Evolutionary conservation across 305 asterid species (phyloP), one percentile per base, ranked within the genome.

Genomic region (Fraxinus angustifolia): DNA sequence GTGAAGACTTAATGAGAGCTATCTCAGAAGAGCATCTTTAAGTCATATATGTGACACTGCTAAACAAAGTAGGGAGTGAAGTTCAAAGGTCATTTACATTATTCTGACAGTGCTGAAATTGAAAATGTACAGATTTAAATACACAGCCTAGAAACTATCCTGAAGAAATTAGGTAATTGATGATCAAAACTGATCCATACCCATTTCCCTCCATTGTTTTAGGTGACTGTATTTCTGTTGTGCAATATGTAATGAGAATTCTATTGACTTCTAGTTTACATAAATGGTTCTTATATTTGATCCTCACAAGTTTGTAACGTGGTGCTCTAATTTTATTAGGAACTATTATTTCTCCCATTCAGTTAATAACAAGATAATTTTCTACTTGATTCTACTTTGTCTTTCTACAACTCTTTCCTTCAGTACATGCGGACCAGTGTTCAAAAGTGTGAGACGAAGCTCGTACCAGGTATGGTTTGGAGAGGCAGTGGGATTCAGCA

Each of bases 41-140:
- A 30, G 38, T 67, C 33, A 4, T 26, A 30, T 67, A 67, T 33
- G 3, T 67, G 73, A 67, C 73, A 28, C 36, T 4, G 36, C 73
- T 28, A 28, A 67, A 4, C 21, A 26, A 23, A 26, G 72, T 67
- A 67, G 73, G 71, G 76, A 70, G 30, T 72, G 80, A 36, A 81
- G 40, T 48, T 79, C 81, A 71, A 80, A 67, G 60, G 62, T 53
- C 62, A 84, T 53, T 53, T 53, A 53, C 62, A 73, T 85, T 84
- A 78, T 73, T 75, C 86, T 85, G 83, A 80, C 87, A 82, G 60
- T 42, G 83, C 72, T 77, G 84, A 75, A 83, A 83, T 83, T 80
- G 53, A 83, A 83, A 80, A 50, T 87, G 90, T 87, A 87, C 83
- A 85, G 82, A 85, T 75, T 83, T 74, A 75, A 85, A 79, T 77